Percentiles rank a stretch among this genome's conserved stretches.
phyloP scores from a whole-genome alignment of 2,329 filamentous ascomycete genomes.

The Fusarium euwallaceae region DNA sequence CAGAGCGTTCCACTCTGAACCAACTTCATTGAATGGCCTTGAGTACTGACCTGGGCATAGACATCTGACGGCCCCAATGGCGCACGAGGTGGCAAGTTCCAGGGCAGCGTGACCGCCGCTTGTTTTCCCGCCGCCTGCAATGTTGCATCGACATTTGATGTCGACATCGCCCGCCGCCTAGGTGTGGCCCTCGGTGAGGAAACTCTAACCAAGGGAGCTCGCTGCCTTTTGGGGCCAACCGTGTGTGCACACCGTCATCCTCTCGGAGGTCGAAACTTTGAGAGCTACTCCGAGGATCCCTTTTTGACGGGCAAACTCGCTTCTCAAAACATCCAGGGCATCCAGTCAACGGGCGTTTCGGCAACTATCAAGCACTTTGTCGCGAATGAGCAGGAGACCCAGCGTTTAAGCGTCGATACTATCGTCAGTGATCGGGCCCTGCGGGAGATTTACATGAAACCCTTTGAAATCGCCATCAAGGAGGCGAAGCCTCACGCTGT shows the following conservation, averaged over 20 bases:
- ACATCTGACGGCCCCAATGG: conserved; percentile 15
- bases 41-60: background rate
- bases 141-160: conserved; percentile 72
- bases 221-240: conserved; percentile 64
- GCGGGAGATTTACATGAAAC: conserved; percentile 43
- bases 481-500: conserved; percentile 52
- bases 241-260: conserved; percentile 56
- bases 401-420: conserved; percentile 16
- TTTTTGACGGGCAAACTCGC: conserved; percentile 54
- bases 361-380: conserved; percentile 23
- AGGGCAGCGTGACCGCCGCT: conserved; percentile 1
- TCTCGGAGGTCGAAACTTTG: conserved; percentile 57
- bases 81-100: conserved; percentile 3
- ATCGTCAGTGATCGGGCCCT: conserved; percentile 13
- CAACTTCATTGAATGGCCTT: background rate
- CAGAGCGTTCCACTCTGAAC: background rate
- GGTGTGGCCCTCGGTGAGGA: conserved; percentile 70
- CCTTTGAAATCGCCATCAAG: conserved; percentile 34
- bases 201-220: conserved; percentile 69
- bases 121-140: conserved; percentile 36
- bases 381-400: conserved; percentile 50
- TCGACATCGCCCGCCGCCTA: conserved; percentile 65
- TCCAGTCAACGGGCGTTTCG: conserved; percentile 52
- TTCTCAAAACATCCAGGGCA: conserved; percentile 45
- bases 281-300: conserved; percentile 47